Evolutionary conservation across 73 alveolate genomes (phyloP), one percentile per base, ranked within the genome.

Genomic region (Blepharisma stoltei): DNA sequence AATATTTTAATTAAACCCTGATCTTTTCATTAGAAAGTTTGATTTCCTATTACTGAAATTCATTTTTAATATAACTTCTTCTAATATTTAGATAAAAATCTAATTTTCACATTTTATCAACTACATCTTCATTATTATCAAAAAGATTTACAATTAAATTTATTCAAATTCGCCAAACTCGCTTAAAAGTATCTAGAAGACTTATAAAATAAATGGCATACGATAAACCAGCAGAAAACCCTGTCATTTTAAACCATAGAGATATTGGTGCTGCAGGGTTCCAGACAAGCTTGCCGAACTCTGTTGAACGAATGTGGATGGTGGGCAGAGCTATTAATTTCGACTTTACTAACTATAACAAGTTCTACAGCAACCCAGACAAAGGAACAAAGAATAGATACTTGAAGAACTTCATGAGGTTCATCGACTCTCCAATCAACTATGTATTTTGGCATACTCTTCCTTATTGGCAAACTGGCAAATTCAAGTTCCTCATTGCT

Each of bases 221-320:
- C 79, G 55, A 44, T 7, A 69, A 60, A 25, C 73, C 73, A 14
- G 18, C 79, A 69, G 79, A 69, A n/a, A 69, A 69, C 65, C 79
- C 79, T 23, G 45, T 44, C 25, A 21, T 69, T n/a, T 46, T 18
- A 11, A 69, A 1, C 25, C 65, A 44, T 44, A 69, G 45, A 69
- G 79, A 69, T 18, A 14, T 44, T 25, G 79, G 79, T 18, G 67
- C 55, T 0, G 55, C 79, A 1, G 11, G 11, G 32, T 69, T 69
- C 60, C 54, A 44, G 21, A 71, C 32, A 38, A 14, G 71, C 38
- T 43, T 69, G 23, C 79, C 79, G 1, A 69, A 69, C 79, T 18
- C 79, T 46, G 14, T 14, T 43, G 79, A 69, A 43, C 20, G 79
- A 14, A 69, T 69, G 79, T 69, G 11, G 32, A 69, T 69, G 79